Percentiles rank a stretch among this genome's conserved stretches.
These are phyloP conservation scores for Pyrenochaeta sp. DNA, from an alignment of 2,329 filamentous ascomycete species.

Conservation along the genomic window DNA sequence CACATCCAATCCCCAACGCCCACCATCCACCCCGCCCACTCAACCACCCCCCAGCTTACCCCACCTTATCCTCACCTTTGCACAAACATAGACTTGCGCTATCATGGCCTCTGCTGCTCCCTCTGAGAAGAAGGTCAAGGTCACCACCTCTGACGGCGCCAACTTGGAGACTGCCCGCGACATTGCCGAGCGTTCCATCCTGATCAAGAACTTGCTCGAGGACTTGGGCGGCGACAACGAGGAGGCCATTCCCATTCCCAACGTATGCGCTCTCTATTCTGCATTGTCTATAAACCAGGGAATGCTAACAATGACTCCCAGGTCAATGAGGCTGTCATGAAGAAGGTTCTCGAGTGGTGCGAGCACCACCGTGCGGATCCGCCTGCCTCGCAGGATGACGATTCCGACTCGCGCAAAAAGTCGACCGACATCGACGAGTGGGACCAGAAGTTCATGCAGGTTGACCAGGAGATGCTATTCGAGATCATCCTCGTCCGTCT, in stretches of 20 bases:
- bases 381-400: conserved; percentile 81
- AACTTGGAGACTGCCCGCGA: conserved; percentile 67
- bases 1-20: background rate
- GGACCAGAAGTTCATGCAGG: conserved; percentile 99
- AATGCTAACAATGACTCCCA: conserved; percentile 44
- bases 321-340: conserved; percentile 91
- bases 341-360: conserved; percentile 99
- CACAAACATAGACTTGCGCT: conserved; percentile 7
- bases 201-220: conserved; percentile 98
- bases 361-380: conserved; percentile 93
- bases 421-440: conserved; percentile 99
- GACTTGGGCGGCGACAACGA: conserved; percentile 74
- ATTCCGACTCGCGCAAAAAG: conserved; percentile 95
- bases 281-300: background rate
- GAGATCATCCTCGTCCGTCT: conserved; percentile 90
- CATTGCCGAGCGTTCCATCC: conserved; percentile 88
- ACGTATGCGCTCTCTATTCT: conserved; percentile 53
- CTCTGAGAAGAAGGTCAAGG: conserved; percentile 45
- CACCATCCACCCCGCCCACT: conserved; percentile 2
- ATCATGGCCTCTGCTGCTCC: conserved; percentile 34
- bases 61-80: conserved; percentile 16
- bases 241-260: conserved; percentile 87
- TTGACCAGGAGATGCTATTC: conserved; percentile 99
- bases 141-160: conserved; percentile 57
- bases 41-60: conserved; percentile 24